Base-by-base conservation (phyloP, 306 rosid species). In the Neltuma alba region DNA sequence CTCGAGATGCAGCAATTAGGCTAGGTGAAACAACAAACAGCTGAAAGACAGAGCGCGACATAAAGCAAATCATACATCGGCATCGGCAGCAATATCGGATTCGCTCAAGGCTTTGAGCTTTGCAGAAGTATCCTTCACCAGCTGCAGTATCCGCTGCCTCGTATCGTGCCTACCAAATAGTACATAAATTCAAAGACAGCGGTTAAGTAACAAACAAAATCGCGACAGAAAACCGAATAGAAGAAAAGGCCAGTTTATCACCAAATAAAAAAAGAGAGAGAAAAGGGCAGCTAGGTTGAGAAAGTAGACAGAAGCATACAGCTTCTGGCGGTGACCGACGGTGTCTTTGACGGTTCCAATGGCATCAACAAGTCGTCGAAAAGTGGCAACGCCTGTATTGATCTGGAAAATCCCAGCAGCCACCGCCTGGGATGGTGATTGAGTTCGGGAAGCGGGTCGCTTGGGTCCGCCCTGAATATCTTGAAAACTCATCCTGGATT, bases 341-440 rank as follows among this genome's bases (percentile, higher is more conserved):
- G 95, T 92, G 73, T 90, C 95, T 81, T 86, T 92, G 74, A 84
- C 85, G 78, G 93, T 89, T 81, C 97, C 97, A 34, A 92, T 66
- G 45, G 86, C 86, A 68, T 92, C 93, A 40, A 90, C 95, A 61
- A 90, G 89, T 20, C 97, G 92, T 5, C 89, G 93, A 82, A 90
- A 92, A 80, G 86, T 82, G 62, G 83, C 79, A 38, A 90, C 90
- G 89, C 93, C 89, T 9, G 92, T 90, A 79, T 92, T 92, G 85
- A 92, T 90, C 91, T 92, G 94, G 83, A 88, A 92, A 78, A 92
- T 90, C 41, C 88, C 92, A 38, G 94, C 88, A 5, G 94, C 91
- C 37, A 90, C 80, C 33, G 87, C 94, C 82, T 90, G 94, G 12
- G 91, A 79, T 21, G 86, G 92, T 48, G 75, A 45, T 38, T 30